Evolutionary conservation across 2,329 filamentous ascomycete species (phyloP), one percentile per base, ranked within the genome.

Genomic region (Calonectria multiphialidica): DNA sequence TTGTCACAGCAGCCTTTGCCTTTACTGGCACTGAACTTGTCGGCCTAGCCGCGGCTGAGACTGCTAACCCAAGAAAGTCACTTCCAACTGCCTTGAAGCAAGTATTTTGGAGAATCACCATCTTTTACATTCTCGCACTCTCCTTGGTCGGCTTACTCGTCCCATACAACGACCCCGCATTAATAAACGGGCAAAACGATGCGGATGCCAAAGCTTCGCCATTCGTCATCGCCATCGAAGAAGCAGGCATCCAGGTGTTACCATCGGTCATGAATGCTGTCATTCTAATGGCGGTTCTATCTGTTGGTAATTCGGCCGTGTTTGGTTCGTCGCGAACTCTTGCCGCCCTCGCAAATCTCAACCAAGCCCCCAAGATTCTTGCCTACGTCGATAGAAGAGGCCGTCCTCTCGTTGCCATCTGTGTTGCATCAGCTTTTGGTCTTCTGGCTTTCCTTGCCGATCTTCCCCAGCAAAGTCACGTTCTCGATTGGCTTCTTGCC

Each of bases 211-310:
- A 91, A 30, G 93, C 95, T 1, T 98, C 95, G 3, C 96, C 96
- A 2, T 98, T 98, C 82, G 96, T 98, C 78, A 97, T 98, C 79
- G 95, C 96, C 74, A 98, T 98, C 77, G 88, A 93, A 76, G 93
- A 95, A 74, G 95, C 95, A 1, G 93, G 94, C 10, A 97, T 98
- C 78, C 85, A 90, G 49, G 92, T 93, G 2, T 89, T 98, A 3
- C 95, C 95, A 2, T 96, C 94, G 0, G 90, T 98, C 66, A 97
- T 98, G 93, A 98, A 98, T 83, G 92, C 91, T n/a, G 95, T 98
- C 72, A 98, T 98, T 82, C 91, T 98, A 80, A 91, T 98, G 74
- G 93, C 96, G 23, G 95, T 98, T 25, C 86, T 98, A 25, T 97
- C 95, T 0, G 96, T 98, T 72, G 95, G 95, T 70, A 98, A 98